Evolutionary conservation across 352 stramenopile genomes (phyloP), one percentile per base, ranked within the genome.

Genomic region (Nothophytophthora sp.): DNA sequence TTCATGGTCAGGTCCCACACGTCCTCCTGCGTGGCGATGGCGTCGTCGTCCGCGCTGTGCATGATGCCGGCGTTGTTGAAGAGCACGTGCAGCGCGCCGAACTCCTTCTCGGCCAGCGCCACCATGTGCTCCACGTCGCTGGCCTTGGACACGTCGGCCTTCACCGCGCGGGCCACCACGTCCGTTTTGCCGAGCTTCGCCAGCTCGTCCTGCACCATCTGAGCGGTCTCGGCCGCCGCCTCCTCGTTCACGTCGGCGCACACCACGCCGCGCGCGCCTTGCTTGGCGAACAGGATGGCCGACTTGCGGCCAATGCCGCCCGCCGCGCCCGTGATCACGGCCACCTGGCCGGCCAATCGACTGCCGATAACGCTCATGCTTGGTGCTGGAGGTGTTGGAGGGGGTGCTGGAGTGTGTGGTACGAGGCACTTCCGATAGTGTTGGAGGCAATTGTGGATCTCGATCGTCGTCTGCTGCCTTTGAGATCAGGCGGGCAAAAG

Each of bases 41-140:
- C 85, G 56, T 91, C 78, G 66, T 91, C 83, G 60, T 95, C 85
- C 43, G 72, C 62, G 54, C 60, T 79, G 66, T 91, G 81, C 85
- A 95, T 95, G 57, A 95, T 86, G 36, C 81, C 85, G 39, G 85
- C 85, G 60, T 95, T 95, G 73, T 95, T 95, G 67, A 95, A 95
- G 16, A 95, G 67, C 37, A 95, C 75, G 47, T 86, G 74, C 43
- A 95, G 53, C 15, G 69, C 70, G 33, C 85, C 85, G 48, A 93
- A 95, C 58, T 90, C 67, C 45, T 86, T 87, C 50, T 95, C 85
- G 10, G 85, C 79, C 48, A 84, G 34, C 19, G 80, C 63, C 38
- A 95, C 60, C 83, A 95, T 93, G 41, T 72, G 71, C 49, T 92
- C 77, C 51, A 86, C 81, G 38, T 92, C 75, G 12, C 33, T 47